Base-by-base conservation (phyloP, 768 basidiomycete genomes). In the Lactarius hatsudake region DNA sequence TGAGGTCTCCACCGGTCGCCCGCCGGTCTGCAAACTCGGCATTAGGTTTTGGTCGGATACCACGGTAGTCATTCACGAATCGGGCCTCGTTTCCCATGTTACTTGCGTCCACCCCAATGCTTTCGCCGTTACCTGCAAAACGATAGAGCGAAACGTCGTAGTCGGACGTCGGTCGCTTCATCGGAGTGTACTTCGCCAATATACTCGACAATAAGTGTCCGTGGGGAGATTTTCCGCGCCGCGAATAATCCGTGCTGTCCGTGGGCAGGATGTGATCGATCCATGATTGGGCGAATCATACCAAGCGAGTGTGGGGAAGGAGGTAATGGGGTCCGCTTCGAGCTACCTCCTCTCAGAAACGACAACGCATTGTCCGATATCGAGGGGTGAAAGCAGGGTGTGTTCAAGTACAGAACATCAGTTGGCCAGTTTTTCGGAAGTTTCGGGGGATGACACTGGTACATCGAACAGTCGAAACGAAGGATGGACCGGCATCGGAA, bases 31-130 rank as follows among this genome's bases (percentile, higher is more conserved):
- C 78, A 71, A 94, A 94, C 34, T 84, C 71, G 0, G 87, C 89
- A 71, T 94, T 94, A 5, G 92, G 86, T 73, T 80, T 87, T 28
- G 76, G 75, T 59, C 74, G 78, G n/a, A 94, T 80, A 2, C 93
- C 92, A 63, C 95, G 84, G 77, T 89, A 98, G 79, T 96, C 95
- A 72, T 97, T 97, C 66, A 93, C 81, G 74, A 96, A 95, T 72
- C 95, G 81, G 1, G 89, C 89, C 75, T 94, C 92, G 77, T 96
- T 97, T 34, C 95, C 95, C 80, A 84, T 84, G 3, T 54, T 71
- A 34, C 80, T 80, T 23, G 94, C 93, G 74, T 97, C 94, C 48
- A 91, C 81, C 1, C 93, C 94, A 23, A 95, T 83, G 72, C 80
- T 88, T 48, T 85, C 86, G 61, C 82, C 51, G 26, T 15, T 26